Evolutionary conservation across 1,284 basidiomycete genomes (phyloP), one percentile per base, ranked within the genome.

Genomic region (Trametes polyzona): DNA sequence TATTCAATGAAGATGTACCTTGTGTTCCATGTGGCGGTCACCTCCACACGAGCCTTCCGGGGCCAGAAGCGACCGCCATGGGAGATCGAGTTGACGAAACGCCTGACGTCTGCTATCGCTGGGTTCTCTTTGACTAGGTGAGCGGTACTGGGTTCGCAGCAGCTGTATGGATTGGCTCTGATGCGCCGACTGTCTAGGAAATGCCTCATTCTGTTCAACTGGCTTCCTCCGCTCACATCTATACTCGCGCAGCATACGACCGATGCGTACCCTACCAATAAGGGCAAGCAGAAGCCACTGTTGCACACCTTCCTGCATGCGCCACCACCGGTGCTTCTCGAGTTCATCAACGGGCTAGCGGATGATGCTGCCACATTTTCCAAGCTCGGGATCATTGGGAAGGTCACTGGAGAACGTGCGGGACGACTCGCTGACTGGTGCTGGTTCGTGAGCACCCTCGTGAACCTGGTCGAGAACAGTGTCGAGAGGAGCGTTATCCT

Each of bases 311-410:
- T 92, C 53, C 76, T 93, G 21, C 83, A 90, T 61, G 86, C 90
- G 26, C 85, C 90, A 14, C 91, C 90, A n/a, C 91, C 91, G 1
- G 85, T 92, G n/a, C 76, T 93, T 6, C 78, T 93, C 8, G 90
- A 90, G 65, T 77, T 93, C 23, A 80, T 88, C 44, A 85, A 88
- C 62, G 83, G 86, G 2, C 70, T 86, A 27, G 80, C 91, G 10
- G 90, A 93, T 65, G 90, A 93, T 72, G 71, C 89, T n/a, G 79
- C 81, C 43, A 90, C 90, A 9, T 82, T 86, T 62, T 84, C 87
- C n/a, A 77, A 76, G 55, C 73, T 93, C 30, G 90, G 91, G 1
- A 71, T 93, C 10, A 63, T 92, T 8, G 82, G 86, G 3, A 81
- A 82, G 62, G 78, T 76, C 49, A 73, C 80, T 1, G 91, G 91